These are phyloP conservation scores for Skeletonema tropicum DNA, from an alignment of 108 stramenopile species.

Conservation along the genomic window DNA sequence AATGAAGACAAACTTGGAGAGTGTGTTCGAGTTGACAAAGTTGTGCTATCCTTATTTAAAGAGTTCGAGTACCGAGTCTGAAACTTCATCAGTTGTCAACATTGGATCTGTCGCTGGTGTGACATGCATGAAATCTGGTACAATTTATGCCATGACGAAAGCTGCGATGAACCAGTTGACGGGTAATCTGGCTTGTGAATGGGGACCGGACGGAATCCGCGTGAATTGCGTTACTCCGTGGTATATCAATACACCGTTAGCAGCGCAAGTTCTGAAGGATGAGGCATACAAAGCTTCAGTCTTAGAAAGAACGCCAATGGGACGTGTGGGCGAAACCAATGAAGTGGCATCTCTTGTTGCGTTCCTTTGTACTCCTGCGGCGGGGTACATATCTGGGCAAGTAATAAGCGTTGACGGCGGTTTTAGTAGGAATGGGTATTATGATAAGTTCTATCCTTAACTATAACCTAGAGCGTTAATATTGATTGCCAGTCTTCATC, in stretches of 20 bases:
- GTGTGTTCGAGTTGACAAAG: slow-evolving; percentile 77
- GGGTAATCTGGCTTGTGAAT: slow-evolving; percentile 92
- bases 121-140: slow-evolving; percentile 87
- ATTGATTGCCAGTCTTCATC: not conserved
- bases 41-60: slow-evolving; percentile 70
- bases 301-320: slow-evolving; percentile 74
- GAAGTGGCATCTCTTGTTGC: slow-evolving; percentile 89
- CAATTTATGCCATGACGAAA: slow-evolving; percentile 85
- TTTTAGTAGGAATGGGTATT: slow-evolving; percentile 81
- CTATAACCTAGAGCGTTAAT: not conserved
- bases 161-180: slow-evolving; percentile 97
- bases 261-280: slow-evolving; percentile 78
- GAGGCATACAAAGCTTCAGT: slow-evolving; percentile 75
- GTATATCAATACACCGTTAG: slow-evolving; percentile 92
- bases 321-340: slow-evolving; percentile 76
- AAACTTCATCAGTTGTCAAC: slow-evolving; percentile 85
- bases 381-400: slow-evolving; percentile 95
- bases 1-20: slow-evolving; percentile 87
- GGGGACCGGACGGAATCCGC: slow-evolving; percentile 84
- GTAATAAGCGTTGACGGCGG: slow-evolving; percentile 95
- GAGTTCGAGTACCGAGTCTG: slow-evolving; percentile 31
- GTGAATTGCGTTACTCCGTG: slow-evolving; percentile 90
- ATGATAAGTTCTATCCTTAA: slow-evolving; percentile 35
- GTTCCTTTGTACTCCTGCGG: slow-evolving; percentile 90
- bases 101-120: slow-evolving; percentile 94